A percentile compares a stretch with the other conserved stretches of the same genome.
Evolutionary conservation across 441 rosid genomes (phyloP).

Genomic region (Oxalis stricta): DNA sequence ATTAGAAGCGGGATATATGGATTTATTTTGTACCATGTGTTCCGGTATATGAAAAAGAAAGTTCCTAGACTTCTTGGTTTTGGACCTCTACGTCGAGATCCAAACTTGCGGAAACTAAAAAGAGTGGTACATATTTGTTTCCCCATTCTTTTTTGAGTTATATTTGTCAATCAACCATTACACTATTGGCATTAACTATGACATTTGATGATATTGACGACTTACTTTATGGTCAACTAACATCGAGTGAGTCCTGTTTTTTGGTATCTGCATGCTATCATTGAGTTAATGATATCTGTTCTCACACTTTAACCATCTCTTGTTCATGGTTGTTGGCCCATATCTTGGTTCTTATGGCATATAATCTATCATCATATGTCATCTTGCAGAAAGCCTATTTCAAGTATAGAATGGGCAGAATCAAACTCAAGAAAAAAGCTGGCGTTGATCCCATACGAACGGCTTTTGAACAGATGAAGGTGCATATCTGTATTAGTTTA

Average conservation of each 20-base stretch:
- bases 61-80: constrained; percentile 63
- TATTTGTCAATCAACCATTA: background rate
- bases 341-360: constrained; percentile 9
- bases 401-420: constrained; percentile 38
- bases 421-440: constrained; percentile 57
- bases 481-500: constrained; percentile 9
- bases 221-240: too few species aligned
- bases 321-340: constrained; percentile 1
- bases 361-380: constrained; percentile 8
- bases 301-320: background rate
- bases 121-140: constrained; percentile 56
- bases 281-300: background rate
- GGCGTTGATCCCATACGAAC: constrained; percentile 79
- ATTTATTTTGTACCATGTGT: constrained; percentile 44
- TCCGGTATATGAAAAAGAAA: constrained; percentile 56
- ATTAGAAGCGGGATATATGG: constrained; percentile 49
- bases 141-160: background rate
- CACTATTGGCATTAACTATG: background rate
- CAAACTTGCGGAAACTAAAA: constrained; percentile 51
- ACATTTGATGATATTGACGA: background rate
- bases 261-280: too few species aligned
- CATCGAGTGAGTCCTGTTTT: background rate
- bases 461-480: constrained; percentile 93
- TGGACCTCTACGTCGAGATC: constrained; percentile 71
- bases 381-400: constrained; percentile 62